Percentiles rank a stretch among this genome's conserved stretches.
Conservation (phyloP, 306 rosid species). For the Dalbergia oliveri region DNA sequence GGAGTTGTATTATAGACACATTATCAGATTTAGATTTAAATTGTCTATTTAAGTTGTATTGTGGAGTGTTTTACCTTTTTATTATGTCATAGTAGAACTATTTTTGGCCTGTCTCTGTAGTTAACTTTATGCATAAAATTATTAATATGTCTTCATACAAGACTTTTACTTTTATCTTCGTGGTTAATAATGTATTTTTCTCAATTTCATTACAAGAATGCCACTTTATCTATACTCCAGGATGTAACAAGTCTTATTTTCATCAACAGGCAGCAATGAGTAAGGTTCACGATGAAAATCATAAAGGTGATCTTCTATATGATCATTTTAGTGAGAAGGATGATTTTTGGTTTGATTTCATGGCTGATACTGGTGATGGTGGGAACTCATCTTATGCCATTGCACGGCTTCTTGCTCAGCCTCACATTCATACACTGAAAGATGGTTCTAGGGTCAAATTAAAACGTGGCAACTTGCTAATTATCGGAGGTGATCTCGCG, state of each 20-base stretch:
- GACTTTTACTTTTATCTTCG: slow-evolving; percentile 4
- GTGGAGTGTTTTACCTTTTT: slow-evolving; percentile 8
- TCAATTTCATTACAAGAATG: slow-evolving; percentile 30
- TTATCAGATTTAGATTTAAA: slow-evolving; percentile 33
- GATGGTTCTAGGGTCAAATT: slow-evolving; percentile 65
- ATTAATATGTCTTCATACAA: not conserved
- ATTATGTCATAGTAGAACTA: slow-evolving; percentile 4
- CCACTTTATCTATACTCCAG: slow-evolving; percentile 23
- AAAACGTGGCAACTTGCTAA: slow-evolving; percentile 87
- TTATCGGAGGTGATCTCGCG: slow-evolving; percentile 99
- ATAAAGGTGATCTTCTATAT: slow-evolving; percentile 71
- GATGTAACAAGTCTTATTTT: slow-evolving; percentile 44
- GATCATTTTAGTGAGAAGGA: slow-evolving; percentile 80
- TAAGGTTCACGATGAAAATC: slow-evolving; percentile 70
- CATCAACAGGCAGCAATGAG: slow-evolving; percentile 92
- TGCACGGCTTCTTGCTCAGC: slow-evolving; percentile 93
- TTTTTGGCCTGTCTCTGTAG: slow-evolving; percentile 7
- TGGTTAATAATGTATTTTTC: slow-evolving; percentile 32
- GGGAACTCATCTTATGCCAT: slow-evolving; percentile 96
- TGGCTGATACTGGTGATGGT: slow-evolving; percentile 99
- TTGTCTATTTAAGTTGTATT: slow-evolving; percentile 2
- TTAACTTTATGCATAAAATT: slow-evolving; percentile 34
- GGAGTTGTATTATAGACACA: not conserved
- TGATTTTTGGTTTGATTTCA: slow-evolving; percentile 96
- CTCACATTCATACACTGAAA: slow-evolving; percentile 61